These are phyloP conservation scores for Solanum sitiens DNA, from an alignment of 257 asterid genomes.

Conservation along the genomic window DNA sequence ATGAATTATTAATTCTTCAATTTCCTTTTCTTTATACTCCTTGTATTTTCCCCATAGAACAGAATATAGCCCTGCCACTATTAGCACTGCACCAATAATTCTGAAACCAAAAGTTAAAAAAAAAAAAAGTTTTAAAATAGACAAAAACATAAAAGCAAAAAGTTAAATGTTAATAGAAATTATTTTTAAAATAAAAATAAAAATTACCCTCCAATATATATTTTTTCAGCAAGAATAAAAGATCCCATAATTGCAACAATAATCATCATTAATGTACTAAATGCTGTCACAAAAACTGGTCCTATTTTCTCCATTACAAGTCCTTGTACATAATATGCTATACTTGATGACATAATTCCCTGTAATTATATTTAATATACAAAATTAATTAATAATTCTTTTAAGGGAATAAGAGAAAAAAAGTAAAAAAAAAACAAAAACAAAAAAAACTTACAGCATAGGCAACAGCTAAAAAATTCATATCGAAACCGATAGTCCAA, in stretches of 20 bases:
- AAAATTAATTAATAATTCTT: background rate
- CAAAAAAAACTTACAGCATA: constrained; percentile 55
- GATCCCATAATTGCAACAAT: constrained; percentile 87
- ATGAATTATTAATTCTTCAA: constrained; percentile 8
- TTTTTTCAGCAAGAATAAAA: constrained; percentile 71
- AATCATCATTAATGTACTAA: constrained; percentile 90
- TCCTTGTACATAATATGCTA: constrained; percentile 90
- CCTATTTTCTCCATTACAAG: constrained; percentile 74
- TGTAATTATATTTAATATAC: constrained; percentile 2
- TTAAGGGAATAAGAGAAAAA: no score
- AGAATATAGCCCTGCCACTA: constrained; percentile 39
- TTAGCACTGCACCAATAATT: constrained; percentile 36
- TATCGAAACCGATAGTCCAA: constrained; percentile 78
- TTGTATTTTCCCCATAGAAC: constrained; percentile 57
- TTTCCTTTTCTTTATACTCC: constrained; percentile 32
- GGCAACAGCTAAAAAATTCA: constrained; percentile 88
- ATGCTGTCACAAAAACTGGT: constrained; percentile 81
- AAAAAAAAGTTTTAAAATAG: background rate
- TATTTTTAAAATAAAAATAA: background rate
- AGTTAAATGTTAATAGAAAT: background rate
- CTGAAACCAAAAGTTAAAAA: constrained; percentile 1
- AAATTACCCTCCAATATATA: constrained; percentile 72
- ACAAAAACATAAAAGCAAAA: background rate
- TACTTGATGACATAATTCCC: constrained; percentile 87
- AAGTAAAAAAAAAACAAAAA: background rate